A percentile compares a stretch with the other conserved stretches of the same genome.
These are phyloP conservation scores for Phoenix roebelenii DNA, from an alignment of 176 grass and related monocot genomes.

Conservation along the genomic window DNA sequence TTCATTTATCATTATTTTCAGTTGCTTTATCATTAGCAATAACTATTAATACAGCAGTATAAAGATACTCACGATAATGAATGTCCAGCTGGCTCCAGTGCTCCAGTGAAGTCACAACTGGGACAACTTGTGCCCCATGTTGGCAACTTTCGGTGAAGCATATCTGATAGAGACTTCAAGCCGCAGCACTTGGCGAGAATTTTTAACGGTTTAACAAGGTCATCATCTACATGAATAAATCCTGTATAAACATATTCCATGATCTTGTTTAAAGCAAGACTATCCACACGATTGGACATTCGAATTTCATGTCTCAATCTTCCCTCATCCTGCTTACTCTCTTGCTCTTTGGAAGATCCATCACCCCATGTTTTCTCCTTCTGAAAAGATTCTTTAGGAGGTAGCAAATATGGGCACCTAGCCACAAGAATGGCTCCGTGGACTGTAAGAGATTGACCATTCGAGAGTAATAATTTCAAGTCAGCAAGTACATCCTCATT, in stretches of 20 bases:
- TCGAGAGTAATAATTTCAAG: slow-evolving; percentile 37
- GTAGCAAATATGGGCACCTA: slow-evolving; percentile 68
- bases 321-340: slow-evolving; percentile 1
- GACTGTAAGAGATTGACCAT: slow-evolving; percentile 41
- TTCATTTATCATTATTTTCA: too few species aligned
- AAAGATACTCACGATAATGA: slow-evolving; percentile 52
- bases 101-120: slow-evolving; percentile 33
- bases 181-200: slow-evolving; percentile 57
- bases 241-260: slow-evolving; percentile 74
- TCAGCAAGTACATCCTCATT: slow-evolving; percentile 52
- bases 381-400: slow-evolving; percentile 31
- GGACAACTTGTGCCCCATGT: slow-evolving; percentile 37
- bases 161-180: slow-evolving; percentile 47
- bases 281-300: slow-evolving; percentile 73
- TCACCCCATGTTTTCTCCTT: slow-evolving; percentile 17
- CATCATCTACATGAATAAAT: slow-evolving; percentile 31
- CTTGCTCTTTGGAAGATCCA: slow-evolving; percentile 4
- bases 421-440: slow-evolving; percentile 55
- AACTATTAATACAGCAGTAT: neutral
- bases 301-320: slow-evolving; percentile 30
- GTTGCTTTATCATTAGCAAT: too few species aligned
- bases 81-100: slow-evolving; percentile 33
- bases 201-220: slow-evolving; percentile 43
- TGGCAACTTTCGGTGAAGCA: slow-evolving; percentile 67
- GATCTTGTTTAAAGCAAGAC: slow-evolving; percentile 46